Base-by-base conservation (phyloP, 164 flowering plant genomes). In the Dillenia turbinata region DNA sequence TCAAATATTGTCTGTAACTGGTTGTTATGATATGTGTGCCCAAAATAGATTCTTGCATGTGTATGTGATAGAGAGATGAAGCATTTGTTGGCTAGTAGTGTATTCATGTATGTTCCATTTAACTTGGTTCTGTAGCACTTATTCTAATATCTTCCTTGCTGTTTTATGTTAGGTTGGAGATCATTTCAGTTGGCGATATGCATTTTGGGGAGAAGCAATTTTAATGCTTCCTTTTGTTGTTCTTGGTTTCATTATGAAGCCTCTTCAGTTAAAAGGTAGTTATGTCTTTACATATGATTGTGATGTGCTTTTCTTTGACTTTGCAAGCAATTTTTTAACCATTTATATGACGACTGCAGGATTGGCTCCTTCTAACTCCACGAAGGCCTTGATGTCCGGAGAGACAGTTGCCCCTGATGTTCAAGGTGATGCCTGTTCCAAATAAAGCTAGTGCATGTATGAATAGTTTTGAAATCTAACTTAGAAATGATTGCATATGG, bases 221-320 rank as follows among this genome's bases (percentile, higher is more conserved):
- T 66, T 91, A 68, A 94, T 94, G 99, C 69, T 83, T 69, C 97
- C 99, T 6, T 94, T 89, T 79, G 99, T 88, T 54, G 33, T 94
- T 71, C 74, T 89, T 15, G 97, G 97, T 19, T 94, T 94, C 71
- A 60, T 86, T 10, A 86, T 91, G 76, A 91, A 84, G 73, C 99
- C 99, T 62, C 79, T 94, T 77, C 82, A 81, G 54, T 64, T 94
- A 76, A 89, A 90, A 86, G 99, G 99, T 88, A 71, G 40, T 33
- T 45, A 40, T 62, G 45, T 16, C 63, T 52, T 56, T 24, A 44
- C 24, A 14, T 22, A 46, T 10, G 24, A 19, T 9, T 59, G 45
- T 26, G 7, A 9, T 44, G 26, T 51, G 10, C 40, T 43, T 56
- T 63, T 49, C 17, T 44, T 16, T 51, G 43, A 26, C 22, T 22